These are phyloP conservation scores for Verticillium albo-atrum DNA, from an alignment of 2,329 filamentous ascomycete species.

Conservation along the genomic window DNA sequence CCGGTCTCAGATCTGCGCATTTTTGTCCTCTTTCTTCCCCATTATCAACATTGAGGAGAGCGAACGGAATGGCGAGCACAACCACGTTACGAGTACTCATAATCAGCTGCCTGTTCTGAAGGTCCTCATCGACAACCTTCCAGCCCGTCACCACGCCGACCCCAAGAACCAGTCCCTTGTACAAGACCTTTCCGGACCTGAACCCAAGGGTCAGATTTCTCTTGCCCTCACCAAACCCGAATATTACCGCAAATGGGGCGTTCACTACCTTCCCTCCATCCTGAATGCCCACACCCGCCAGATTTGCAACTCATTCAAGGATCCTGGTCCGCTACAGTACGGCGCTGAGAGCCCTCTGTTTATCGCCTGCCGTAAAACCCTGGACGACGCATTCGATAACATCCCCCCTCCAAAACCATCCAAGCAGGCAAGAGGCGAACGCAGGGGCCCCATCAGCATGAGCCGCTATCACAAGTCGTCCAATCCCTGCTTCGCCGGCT, in stretches of 20 bases:
- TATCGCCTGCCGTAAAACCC: slow-evolving; percentile 38
- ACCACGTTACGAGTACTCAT: not conserved
- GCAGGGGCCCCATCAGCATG: slow-evolving; percentile 28
- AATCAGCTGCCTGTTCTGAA: slow-evolving; percentile 17
- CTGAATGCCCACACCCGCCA: slow-evolving; percentile 53
- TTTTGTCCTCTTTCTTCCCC: slow-evolving; percentile 40
- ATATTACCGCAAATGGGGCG: slow-evolving; percentile 48
- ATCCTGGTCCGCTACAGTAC: slow-evolving; percentile 52
- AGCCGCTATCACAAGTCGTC: slow-evolving; percentile 33
- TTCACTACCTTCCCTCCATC: slow-evolving; percentile 53
- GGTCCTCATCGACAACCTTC: slow-evolving; percentile 26
- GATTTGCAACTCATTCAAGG: slow-evolving; percentile 59
- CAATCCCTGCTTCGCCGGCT: slow-evolving; percentile 50
- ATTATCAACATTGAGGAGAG: slow-evolving; percentile 32
- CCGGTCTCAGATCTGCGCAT: slow-evolving; percentile 44
- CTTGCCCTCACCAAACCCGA: slow-evolving; percentile 35
- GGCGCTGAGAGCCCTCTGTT: slow-evolving; percentile 48
- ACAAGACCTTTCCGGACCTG: slow-evolving; percentile 39
- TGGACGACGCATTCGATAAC: slow-evolving; percentile 45
- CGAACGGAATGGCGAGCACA: slow-evolving; percentile 1
- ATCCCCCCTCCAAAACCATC: slow-evolving; percentile 40
- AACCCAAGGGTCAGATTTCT: slow-evolving; percentile 43
- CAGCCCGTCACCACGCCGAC: slow-evolving; percentile 29
- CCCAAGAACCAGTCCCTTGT: slow-evolving; percentile 40
- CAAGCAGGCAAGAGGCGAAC: slow-evolving; percentile 3